A percentile compares a stretch with the other conserved stretches of the same genome.
Conservation (phyloP, 169 alveolate species). For the Besnoitia besnoiti region DNA sequence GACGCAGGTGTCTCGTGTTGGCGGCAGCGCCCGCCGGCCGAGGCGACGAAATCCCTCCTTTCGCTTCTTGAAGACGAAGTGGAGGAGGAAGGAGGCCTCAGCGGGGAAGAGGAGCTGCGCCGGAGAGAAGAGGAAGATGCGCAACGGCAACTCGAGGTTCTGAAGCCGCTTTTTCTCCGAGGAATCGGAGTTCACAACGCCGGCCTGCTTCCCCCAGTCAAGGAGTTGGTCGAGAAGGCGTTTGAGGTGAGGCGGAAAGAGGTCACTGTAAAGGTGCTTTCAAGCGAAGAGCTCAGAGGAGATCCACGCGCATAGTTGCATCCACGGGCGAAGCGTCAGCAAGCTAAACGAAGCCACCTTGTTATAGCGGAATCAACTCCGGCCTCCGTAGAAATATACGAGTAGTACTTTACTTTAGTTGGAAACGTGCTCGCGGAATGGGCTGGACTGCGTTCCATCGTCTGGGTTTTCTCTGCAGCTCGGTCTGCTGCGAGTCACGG, state of each 20-base stretch:
- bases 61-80: not conserved
- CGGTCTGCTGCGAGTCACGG: constrained; percentile 14
- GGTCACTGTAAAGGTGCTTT: no score
- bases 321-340: no score
- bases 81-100: not conserved
- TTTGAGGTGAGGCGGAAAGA: constrained; percentile 82
- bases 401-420: no score
- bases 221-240: constrained; percentile 89
- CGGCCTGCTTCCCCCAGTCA: constrained; percentile 91
- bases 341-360: no score
- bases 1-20: not conserved
- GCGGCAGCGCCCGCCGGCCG: not conserved
- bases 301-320: no score
- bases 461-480: not conserved
- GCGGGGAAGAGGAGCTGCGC: not conserved
- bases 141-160: constrained; percentile 39
- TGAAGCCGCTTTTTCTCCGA: constrained; percentile 70
- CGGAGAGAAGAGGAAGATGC: not conserved
- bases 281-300: no score
- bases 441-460: no score
- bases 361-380: no score
- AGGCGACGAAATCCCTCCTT: not conserved
- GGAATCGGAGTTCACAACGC: constrained; percentile 96
- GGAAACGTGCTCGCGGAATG: no score
- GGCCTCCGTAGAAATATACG: no score